Evolutionary conservation across 2,329 filamentous ascomycete genomes (phyloP).

Genomic region (Immersiporthe knoxdaviesiana): DNA sequence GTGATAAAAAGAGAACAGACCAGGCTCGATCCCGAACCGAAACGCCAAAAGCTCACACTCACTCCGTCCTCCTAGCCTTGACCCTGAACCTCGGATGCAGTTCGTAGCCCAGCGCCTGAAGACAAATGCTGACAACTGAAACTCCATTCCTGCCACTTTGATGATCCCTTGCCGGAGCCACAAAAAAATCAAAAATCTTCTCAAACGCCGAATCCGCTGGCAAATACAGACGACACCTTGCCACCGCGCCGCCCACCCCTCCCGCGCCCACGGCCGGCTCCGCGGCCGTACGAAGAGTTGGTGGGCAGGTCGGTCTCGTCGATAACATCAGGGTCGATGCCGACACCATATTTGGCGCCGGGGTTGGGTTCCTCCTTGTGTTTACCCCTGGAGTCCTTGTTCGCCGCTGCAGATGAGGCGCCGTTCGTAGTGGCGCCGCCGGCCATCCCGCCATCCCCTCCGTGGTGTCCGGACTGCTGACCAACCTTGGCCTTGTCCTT

Average conservation of each 20-base stretch:
- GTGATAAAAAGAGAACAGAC: neutral
- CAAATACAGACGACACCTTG: conserved; percentile 20
- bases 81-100: too few relatives aligned
- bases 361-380: conserved; percentile 8
- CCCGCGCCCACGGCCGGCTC: conserved; percentile 25
- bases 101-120: neutral
- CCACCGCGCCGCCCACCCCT: conserved; percentile 23
- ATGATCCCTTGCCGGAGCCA: neutral
- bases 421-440: neutral
- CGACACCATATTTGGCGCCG: conserved; percentile 27
- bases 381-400: neutral
- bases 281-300: conserved; percentile 16
- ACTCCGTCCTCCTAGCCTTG: too few relatives aligned
- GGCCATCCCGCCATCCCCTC: conserved; percentile 15
- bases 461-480: conserved; percentile 28
- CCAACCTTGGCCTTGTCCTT: conserved; percentile 27
- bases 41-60: neutral
- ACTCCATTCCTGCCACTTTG: neutral
- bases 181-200: too few relatives aligned
- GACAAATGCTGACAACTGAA: neutral
- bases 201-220: conserved; percentile 32
- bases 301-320: conserved; percentile 32
- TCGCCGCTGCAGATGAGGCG: neutral
- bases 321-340: conserved; percentile 30
- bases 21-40: neutral